A percentile compares a stretch with the other conserved stretches of the same genome.
Evolutionary conservation across 192 early-diverging fungal genomes (phyloP).

Genomic region (Lunasporangiospora selenospora): DNA sequence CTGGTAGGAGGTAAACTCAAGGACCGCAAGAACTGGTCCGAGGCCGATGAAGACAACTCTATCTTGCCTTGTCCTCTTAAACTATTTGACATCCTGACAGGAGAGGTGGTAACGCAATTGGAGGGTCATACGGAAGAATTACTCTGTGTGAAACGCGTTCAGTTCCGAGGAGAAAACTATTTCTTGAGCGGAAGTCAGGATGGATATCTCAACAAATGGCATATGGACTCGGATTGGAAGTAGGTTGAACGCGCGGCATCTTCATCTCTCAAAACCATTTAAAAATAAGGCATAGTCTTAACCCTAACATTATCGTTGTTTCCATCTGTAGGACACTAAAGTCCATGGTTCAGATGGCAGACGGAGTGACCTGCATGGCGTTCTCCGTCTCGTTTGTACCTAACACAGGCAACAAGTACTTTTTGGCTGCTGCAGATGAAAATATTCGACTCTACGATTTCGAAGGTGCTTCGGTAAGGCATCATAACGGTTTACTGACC

Average conservation of each 20-base stretch:
- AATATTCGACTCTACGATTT: constrained; percentile 91
- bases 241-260: constrained; percentile 27
- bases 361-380: constrained; percentile 94
- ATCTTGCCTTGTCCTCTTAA: constrained; percentile 94
- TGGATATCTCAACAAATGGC: constrained; percentile 92
- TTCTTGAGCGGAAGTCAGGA: constrained; percentile 92
- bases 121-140: constrained; percentile 92
- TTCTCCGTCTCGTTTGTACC: constrained; percentile 95
- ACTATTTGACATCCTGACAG: constrained; percentile 82
- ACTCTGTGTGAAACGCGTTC: constrained; percentile 77
- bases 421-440: constrained; percentile 90
- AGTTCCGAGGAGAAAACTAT: constrained; percentile 84
- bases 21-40: constrained; percentile 86
- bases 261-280: background rate
- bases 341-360: constrained; percentile 71
- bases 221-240: constrained; percentile 84
- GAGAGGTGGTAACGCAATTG: constrained; percentile 80
- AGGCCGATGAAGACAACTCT: constrained; percentile 92
- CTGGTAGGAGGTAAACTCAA: constrained; percentile 91
- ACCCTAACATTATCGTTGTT: background rate
- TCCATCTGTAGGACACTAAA: constrained; percentile 57
- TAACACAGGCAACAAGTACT: constrained; percentile 93
- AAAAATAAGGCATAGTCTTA: background rate
- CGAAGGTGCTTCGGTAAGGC: constrained; percentile 69
- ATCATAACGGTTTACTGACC: too few relatives aligned